Conservation (phyloP, 768 basidiomycete genomes). For the Nevesoporus exiguus region DNA sequence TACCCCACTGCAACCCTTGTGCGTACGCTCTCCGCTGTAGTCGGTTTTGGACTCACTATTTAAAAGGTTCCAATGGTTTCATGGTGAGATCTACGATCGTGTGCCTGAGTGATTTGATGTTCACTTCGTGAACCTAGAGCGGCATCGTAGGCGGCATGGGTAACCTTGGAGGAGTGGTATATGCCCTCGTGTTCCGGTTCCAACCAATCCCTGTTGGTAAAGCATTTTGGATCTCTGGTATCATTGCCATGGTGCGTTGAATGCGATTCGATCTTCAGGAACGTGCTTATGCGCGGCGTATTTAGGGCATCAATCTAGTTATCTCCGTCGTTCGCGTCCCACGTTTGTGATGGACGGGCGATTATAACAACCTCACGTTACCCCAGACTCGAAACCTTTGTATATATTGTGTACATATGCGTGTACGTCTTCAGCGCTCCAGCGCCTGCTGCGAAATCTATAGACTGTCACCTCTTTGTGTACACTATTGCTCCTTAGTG, state of each 20-base stretch:
- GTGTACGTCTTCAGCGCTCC: too few relatives aligned
- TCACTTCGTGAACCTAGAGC: constrained; percentile 11
- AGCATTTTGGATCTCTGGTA: constrained; percentile 44
- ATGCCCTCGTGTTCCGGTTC: constrained; percentile 36
- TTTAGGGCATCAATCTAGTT: background rate
- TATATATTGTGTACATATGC: too few relatives aligned
- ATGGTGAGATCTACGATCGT: constrained; percentile 22
- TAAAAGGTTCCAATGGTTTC: constrained; percentile 7
- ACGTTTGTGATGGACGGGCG: background rate
- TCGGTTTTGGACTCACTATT: background rate
- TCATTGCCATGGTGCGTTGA: constrained; percentile 34
- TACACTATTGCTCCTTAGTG: too few relatives aligned
- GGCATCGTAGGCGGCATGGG: constrained; percentile 40
- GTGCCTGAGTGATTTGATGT: background rate
- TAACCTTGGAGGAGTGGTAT: constrained; percentile 47
- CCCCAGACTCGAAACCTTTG: too few relatives aligned
- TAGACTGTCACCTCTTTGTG: too few relatives aligned
- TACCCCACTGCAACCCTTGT: constrained; percentile 6
- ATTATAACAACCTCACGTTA: background rate
- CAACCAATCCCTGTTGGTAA: constrained; percentile 1
- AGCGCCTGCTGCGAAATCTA: too few relatives aligned
- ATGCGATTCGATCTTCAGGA: background rate
- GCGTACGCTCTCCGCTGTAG: background rate
- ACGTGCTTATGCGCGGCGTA: background rate
- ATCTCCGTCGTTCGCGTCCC: background rate